These are phyloP conservation scores for Tetrapisispora fleetii DNA, from an alignment of 805 yeast species.

Conservation along the genomic window DNA sequence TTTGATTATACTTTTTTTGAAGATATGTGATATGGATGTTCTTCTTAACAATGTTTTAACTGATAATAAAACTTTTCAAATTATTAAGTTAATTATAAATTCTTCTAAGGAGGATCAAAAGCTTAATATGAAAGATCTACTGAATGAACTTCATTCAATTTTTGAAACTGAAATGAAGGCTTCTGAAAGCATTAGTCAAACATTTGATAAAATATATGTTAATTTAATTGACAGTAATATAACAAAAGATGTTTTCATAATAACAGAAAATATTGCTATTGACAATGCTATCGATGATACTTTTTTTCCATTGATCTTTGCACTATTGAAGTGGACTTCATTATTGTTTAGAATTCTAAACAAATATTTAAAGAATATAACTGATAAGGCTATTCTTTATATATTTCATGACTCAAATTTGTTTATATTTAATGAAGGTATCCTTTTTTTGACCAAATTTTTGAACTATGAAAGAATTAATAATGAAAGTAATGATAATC, in stretches of 20 bases:
- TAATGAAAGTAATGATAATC: background rate
- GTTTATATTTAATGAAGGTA: background rate
- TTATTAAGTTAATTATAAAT: background rate
- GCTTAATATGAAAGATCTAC: background rate
- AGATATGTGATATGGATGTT: background rate
- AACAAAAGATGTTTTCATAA: background rate
- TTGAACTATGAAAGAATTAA: background rate
- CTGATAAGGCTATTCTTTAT: background rate
- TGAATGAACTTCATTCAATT: background rate
- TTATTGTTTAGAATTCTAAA: background rate
- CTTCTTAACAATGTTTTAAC: background rate
- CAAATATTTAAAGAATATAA: background rate
- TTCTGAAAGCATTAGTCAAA: background rate
- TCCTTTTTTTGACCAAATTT: background rate
- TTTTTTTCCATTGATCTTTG: background rate
- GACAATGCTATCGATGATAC: background rate
- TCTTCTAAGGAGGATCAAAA: background rate
- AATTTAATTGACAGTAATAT: background rate
- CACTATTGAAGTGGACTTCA: background rate
- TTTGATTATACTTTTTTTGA: background rate
- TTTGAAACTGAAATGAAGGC: background rate
- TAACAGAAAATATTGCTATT: background rate
- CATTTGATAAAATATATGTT: background rate
- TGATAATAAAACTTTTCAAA: background rate
- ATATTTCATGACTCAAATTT: background rate